Percentiles rank a stretch among this genome's conserved stretches.
Conservation (phyloP, 192 early-diverging fungal genomes). For the Podila verticillata region DNA sequence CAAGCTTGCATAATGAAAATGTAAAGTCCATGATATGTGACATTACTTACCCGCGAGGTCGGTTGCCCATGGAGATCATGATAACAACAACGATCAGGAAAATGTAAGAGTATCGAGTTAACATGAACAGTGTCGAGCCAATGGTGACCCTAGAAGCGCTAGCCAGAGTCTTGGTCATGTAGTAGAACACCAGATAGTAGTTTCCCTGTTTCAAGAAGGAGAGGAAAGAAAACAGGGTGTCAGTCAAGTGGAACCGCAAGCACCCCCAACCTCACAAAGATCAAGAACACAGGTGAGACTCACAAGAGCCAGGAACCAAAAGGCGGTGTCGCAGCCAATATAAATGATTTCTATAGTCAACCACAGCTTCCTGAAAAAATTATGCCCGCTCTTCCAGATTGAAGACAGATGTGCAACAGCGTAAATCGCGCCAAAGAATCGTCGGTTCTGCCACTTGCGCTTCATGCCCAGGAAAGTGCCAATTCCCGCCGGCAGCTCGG, state of each 20-base stretch:
- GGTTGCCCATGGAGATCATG: conserved; percentile 52
- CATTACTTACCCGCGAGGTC: conserved; percentile 38
- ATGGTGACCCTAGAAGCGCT: conserved; percentile 12
- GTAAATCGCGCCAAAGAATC: conserved; percentile 48
- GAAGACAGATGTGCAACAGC: conserved; percentile 31
- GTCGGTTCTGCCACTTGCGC: conserved; percentile 49
- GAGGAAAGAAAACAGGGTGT: not conserved
- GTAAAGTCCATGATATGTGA: not conserved
- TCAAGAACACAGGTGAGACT: not conserved
- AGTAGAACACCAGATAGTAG: conserved; percentile 47
- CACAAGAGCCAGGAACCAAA: conserved; percentile 50
- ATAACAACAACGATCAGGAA: conserved; percentile 45
- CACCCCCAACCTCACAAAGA: too few relatives aligned
- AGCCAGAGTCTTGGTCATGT: conserved; percentile 37
- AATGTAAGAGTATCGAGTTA: conserved; percentile 41
- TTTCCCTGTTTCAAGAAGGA: conserved; percentile 23
- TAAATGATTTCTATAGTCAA: conserved; percentile 48
- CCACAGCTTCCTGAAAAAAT: conserved; percentile 38
- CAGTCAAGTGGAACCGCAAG: too few relatives aligned
- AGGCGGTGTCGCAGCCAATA: conserved; percentile 43
- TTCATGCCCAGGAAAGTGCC: conserved; percentile 49
- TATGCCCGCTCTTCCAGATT: conserved; percentile 46
- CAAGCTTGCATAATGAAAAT: not conserved
- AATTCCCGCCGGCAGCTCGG: conserved; percentile 34
- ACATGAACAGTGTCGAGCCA: conserved; percentile 33